Evolutionary conservation across 1,139 yeast species (phyloP).

Genomic region (Nakaseomyces delphensis): DNA sequence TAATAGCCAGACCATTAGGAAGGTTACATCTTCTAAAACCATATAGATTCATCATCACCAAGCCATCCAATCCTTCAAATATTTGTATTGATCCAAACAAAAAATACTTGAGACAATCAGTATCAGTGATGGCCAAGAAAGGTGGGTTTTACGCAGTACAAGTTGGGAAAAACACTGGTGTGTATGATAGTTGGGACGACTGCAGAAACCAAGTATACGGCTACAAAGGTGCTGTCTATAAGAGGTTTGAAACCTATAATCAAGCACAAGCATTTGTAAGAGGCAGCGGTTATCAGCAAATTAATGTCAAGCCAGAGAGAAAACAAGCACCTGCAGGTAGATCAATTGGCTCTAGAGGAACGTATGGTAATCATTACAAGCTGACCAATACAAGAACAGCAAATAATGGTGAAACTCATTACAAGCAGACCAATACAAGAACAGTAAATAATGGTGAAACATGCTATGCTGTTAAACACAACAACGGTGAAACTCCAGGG

Average conservation of each 20-base stretch:
- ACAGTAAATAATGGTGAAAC: neutral
- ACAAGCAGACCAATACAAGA: neutral
- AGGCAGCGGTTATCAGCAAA: neutral
- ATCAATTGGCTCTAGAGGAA: neutral
- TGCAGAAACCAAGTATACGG: slow-evolving; percentile 45
- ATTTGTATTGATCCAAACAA: neutral
- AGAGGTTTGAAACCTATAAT: slow-evolving; percentile 39
- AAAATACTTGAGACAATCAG: neutral
- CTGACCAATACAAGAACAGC: neutral
- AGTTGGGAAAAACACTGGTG: slow-evolving; percentile 45
- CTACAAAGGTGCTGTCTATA: slow-evolving; percentile 44
- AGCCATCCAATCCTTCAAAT: neutral
- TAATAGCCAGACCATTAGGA: neutral
- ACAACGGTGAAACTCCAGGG: slow-evolving; percentile 23
- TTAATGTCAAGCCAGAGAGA: neutral
- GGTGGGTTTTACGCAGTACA: slow-evolving; percentile 49
- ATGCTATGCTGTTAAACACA: slow-evolving; percentile 38
- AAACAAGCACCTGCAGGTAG: neutral
- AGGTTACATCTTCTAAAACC: neutral
- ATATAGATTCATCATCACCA: neutral
- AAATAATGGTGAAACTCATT: neutral
- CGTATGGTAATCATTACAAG: neutral
- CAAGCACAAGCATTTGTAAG: slow-evolving; percentile 39
- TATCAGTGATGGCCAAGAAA: slow-evolving; percentile 14
- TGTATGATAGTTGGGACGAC: slow-evolving; percentile 45